Percentiles rank a stretch among this genome's conserved stretches.
These are phyloP conservation scores for Coemansia erecta DNA, from an alignment of 192 early-diverging fungal species.

Conservation along the genomic window DNA sequence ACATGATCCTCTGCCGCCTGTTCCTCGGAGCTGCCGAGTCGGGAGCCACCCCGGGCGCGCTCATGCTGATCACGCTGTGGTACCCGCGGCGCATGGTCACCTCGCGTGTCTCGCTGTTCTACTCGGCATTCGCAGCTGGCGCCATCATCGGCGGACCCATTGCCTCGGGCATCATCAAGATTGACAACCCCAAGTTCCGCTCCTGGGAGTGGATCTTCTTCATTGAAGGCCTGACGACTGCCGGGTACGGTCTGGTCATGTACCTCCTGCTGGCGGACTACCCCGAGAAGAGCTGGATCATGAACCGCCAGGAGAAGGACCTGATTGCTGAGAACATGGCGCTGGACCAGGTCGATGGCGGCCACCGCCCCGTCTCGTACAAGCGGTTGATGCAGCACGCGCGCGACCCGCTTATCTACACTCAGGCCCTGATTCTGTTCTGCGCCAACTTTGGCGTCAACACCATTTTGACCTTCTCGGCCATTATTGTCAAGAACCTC, in stretches of 20 bases:
- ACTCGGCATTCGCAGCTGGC: conserved; percentile 40
- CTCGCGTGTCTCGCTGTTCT: conserved; percentile 40
- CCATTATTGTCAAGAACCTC: conserved; percentile 43
- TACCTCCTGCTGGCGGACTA: conserved; percentile 39
- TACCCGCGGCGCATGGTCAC: conserved; percentile 48
- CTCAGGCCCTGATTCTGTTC: conserved; percentile 38
- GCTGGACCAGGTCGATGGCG: conserved; percentile 30
- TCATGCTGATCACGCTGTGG: conserved; percentile 48
- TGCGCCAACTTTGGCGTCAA: conserved; percentile 46
- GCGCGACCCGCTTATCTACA: conserved; percentile 31
- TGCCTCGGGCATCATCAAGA: conserved; percentile 41
- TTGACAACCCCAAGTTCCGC: conserved; percentile 27
- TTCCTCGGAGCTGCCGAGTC: conserved; percentile 48
- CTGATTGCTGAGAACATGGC: conserved; percentile 31
- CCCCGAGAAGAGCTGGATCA: conserved; percentile 40
- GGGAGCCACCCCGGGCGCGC: conserved; percentile 41
- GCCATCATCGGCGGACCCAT: conserved; percentile 43
- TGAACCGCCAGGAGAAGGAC: conserved; percentile 26
- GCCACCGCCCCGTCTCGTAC: conserved; percentile 28
- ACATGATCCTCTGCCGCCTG: conserved; percentile 38
- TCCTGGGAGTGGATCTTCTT: conserved; percentile 52
- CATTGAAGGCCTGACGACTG: conserved; percentile 41
- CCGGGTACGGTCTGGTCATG: conserved; percentile 32
- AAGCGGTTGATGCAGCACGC: conserved; percentile 17
- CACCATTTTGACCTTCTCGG: conserved; percentile 44